Percentiles rank a stretch among this genome's conserved stretches.
Conservation (phyloP, 306 rosid species). For the Mimosa bimucronata region DNA sequence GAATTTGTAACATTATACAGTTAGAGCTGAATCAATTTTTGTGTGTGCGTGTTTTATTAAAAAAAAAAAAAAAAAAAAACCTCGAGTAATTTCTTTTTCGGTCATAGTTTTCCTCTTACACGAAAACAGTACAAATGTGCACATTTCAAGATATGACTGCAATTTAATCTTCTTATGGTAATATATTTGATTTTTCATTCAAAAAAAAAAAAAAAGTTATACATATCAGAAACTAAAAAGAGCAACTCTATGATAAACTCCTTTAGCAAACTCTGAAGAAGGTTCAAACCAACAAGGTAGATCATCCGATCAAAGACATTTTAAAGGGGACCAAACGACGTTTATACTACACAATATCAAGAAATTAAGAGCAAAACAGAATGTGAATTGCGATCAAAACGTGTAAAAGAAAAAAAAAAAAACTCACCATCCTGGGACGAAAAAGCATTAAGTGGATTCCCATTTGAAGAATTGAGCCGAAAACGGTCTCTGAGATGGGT, state of each 20-base stretch:
- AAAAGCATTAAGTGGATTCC: constrained; percentile 67
- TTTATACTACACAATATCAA: background rate
- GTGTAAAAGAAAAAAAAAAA: too few species aligned
- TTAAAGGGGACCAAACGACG: background rate
- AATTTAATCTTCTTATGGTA: background rate
- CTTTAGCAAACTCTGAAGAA: background rate
- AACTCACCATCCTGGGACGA: constrained; percentile 72
- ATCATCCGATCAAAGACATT: background rate
- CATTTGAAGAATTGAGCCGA: constrained; percentile 83
- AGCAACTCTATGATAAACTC: background rate
- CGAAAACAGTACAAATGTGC: background rate
- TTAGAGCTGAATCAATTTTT: background rate
- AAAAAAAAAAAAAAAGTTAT: background rate
- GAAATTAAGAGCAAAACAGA: background rate
- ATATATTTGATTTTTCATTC: too few species aligned
- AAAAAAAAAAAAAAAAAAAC: too few species aligned
- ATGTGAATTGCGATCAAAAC: background rate
- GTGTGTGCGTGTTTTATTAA: too few species aligned
- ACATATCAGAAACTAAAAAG: background rate
- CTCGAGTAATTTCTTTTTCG: background rate
- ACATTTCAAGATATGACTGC: background rate
- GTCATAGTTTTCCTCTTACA: background rate
- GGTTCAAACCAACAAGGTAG: background rate
- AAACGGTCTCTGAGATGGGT: constrained; percentile 47
- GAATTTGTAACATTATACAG: background rate